Percentiles rank a stretch among this genome's conserved stretches.
Evolutionary conservation across 129 eudicot genomes (phyloP).

Genomic region (Flaveria ramosissima): DNA sequence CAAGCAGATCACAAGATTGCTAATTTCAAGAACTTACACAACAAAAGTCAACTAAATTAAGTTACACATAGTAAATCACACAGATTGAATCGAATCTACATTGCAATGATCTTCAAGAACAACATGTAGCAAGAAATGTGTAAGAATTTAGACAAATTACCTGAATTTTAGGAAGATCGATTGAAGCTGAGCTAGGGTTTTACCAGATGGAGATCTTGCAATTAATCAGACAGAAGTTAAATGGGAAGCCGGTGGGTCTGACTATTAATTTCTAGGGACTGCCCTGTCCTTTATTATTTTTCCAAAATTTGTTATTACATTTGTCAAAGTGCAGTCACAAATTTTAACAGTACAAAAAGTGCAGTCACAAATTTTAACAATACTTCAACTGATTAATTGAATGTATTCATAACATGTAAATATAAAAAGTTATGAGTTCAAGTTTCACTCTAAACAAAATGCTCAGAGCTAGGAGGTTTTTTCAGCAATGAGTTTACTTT

Average conservation of each 20-base stretch:
- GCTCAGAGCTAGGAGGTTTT: too few species aligned
- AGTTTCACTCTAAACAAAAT: too few species aligned
- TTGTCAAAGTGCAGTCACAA: too few species aligned
- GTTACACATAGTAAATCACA: conserved; percentile 12
- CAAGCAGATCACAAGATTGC: conserved; percentile 25
- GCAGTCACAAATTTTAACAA: too few species aligned
- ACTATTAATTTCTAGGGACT: conserved; percentile 7
- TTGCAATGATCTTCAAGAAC: neutral
- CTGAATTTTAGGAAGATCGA: conserved; percentile 26
- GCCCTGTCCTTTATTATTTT: too few species aligned
- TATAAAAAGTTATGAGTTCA: too few species aligned
- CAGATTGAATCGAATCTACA: neutral
- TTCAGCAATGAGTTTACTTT: too few species aligned
- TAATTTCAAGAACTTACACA: neutral
- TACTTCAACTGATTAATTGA: too few species aligned
- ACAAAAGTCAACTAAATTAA: conserved; percentile 12
- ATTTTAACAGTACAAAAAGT: too few species aligned
- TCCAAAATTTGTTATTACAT: too few species aligned
- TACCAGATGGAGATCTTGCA: conserved; percentile 38
- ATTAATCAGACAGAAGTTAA: conserved; percentile 18
- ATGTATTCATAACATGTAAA: too few species aligned
- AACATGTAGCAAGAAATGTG: conserved; percentile 28
- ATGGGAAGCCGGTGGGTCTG: conserved; percentile 27
- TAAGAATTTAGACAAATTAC: conserved; percentile 19
- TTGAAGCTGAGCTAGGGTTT: conserved; percentile 37